Conservation (phyloP, 2,329 filamentous ascomycete genomes). For the Botrytis elliptica region DNA sequence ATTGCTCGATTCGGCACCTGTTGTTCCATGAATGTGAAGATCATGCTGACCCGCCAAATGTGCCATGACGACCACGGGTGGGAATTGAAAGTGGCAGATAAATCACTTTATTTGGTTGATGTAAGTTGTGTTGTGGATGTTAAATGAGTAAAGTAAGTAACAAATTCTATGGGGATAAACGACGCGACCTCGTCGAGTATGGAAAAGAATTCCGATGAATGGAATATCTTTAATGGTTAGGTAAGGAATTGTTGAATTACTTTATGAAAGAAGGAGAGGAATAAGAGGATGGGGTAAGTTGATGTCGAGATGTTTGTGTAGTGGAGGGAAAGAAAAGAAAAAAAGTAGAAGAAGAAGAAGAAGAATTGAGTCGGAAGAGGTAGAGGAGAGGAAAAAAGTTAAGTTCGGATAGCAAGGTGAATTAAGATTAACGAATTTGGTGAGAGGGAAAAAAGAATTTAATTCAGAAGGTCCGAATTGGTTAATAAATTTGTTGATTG, state of each 20-base stretch:
- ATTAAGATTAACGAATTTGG: neutral
- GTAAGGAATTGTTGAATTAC: neutral
- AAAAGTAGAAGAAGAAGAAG: neutral
- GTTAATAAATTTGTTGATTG: neutral
- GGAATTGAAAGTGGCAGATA: neutral
- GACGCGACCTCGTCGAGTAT: constrained; percentile 18
- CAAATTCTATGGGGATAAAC: constrained; percentile 13
- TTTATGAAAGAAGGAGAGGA: neutral
- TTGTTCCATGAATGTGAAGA: neutral
- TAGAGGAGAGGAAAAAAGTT: no score
- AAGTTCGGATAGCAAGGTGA: neutral
- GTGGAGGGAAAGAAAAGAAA: neutral
- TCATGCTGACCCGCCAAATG: neutral
- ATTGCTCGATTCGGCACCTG: constrained; percentile 23
- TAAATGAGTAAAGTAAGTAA: constrained; percentile 11
- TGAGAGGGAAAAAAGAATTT: neutral
- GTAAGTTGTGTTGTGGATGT: neutral
- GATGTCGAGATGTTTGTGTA: constrained; percentile 17
- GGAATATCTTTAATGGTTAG: constrained; percentile 1
- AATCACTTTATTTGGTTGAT: neutral
- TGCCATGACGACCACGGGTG: constrained; percentile 4
- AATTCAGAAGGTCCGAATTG: constrained; percentile 11
- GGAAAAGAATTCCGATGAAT: constrained; percentile 8
- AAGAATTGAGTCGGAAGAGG: neutral
- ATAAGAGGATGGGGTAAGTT: constrained; percentile 15